A percentile compares a stretch with the other conserved stretches of the same genome.
phyloP scores from a whole-genome alignment of 805 yeast genomes.

The Cyberlindnera subsufficiens region DNA sequence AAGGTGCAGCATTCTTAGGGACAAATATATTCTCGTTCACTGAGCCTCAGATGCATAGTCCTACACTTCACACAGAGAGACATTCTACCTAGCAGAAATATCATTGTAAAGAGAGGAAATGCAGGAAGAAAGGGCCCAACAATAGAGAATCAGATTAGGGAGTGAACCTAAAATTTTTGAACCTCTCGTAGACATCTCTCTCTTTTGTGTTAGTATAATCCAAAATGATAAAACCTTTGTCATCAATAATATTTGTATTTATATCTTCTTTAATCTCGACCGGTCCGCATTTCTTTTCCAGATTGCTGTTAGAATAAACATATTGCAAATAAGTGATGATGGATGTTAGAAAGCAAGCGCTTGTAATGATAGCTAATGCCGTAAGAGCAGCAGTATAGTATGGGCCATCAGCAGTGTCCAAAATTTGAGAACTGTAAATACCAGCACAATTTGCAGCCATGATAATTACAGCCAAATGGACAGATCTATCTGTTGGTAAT shows the following conservation, averaged over 20 bases:
- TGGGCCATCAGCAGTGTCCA: slow-evolving; percentile 1
- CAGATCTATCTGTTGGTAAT: slow-evolving; percentile 2
- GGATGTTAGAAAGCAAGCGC: neutral
- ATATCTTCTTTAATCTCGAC: neutral
- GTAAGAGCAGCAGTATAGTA: neutral
- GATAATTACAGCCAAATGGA: slow-evolving; percentile 1
- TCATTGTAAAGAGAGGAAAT: too few relatives aligned
- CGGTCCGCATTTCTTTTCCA: neutral
- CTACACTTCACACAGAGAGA: too few relatives aligned
- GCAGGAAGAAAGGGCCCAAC: too few relatives aligned
- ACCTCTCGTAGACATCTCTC: neutral
- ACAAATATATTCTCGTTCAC: too few relatives aligned
- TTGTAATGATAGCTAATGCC: neutral
- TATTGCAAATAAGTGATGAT: neutral
- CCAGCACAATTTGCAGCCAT: slow-evolving; percentile 5
- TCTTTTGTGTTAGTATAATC: neutral
- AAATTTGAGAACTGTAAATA: slow-evolving; percentile 1
- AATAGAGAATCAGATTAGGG: too few relatives aligned
- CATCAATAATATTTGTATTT: neutral
- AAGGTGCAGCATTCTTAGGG: too few relatives aligned
- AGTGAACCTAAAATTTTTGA: neutral
- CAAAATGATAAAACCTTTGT: neutral
- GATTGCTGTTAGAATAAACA: neutral
- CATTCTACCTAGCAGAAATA: too few relatives aligned
- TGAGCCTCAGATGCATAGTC: too few relatives aligned